phyloP scores from a whole-genome alignment of 2,329 filamentous ascomycete species.

The Penicillium verrucosum region DNA sequence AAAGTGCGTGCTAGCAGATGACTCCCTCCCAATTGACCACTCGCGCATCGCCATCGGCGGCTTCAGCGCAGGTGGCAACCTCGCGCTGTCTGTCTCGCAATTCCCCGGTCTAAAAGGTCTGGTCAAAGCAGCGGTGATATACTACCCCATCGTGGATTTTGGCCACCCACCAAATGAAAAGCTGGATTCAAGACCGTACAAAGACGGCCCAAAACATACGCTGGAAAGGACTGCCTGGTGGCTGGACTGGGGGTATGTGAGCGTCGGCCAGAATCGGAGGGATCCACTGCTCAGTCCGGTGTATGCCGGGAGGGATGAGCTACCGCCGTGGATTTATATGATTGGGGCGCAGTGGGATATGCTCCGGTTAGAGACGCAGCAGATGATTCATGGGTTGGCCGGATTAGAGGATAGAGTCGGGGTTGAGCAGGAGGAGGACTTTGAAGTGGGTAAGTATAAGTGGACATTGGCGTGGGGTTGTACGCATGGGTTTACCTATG shows the following conservation, averaged over 20 bases:
- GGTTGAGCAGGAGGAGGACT: conserved; percentile 13
- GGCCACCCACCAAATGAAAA: conserved; percentile 24
- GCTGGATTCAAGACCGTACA: conserved; percentile 27
- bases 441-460: conserved; percentile 19
- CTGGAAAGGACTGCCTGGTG: conserved; percentile 34
- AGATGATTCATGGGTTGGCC: conserved; percentile 32
- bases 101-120: conserved; percentile 35
- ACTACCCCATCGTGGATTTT: conserved; percentile 49
- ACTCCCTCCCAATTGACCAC: conserved; percentile 47
- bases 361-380: conserved; percentile 34
- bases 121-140: conserved; percentile 40
- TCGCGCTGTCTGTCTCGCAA: conserved; percentile 45
- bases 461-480: conserved; percentile 18
- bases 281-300: conserved; percentile 46
- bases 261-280: conserved; percentile 30
- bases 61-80: conserved; percentile 53
- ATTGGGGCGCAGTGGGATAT: conserved; percentile 49
- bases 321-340: conserved; percentile 47
- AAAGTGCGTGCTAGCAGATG: conserved; percentile 44
- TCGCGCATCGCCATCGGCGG: conserved; percentile 45
- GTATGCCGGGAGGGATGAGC: conserved; percentile 31
- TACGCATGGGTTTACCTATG: conserved; percentile 16
- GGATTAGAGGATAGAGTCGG: conserved; percentile 12
- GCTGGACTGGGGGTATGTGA: conserved; percentile 43
- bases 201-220: conserved; percentile 17